Conservation (phyloP, 1,139 yeast species). For the Candida smagusa region DNA sequence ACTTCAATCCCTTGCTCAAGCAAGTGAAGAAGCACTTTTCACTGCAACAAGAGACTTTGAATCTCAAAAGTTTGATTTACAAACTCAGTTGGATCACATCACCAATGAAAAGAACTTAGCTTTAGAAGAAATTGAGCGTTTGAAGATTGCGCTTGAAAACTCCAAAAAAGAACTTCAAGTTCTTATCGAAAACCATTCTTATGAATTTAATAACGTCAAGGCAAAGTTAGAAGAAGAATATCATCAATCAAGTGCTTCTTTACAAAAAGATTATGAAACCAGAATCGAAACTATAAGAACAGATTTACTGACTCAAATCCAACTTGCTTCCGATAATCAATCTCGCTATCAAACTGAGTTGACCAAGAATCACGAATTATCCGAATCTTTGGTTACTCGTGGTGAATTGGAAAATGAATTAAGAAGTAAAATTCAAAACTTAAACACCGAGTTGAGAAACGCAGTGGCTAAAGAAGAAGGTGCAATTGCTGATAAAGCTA, state of each 20-base stretch:
- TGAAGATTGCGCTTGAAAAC: slow-evolving; percentile 1
- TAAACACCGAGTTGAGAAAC: slow-evolving; percentile 26
- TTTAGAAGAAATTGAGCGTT: slow-evolving; percentile 16
- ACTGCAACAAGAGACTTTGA: slow-evolving; percentile 40
- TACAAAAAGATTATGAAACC: slow-evolving; percentile 34
- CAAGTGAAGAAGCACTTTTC: slow-evolving; percentile 40
- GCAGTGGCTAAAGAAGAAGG: slow-evolving; percentile 23
- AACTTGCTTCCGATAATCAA: slow-evolving; percentile 48
- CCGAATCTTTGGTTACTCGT: slow-evolving; percentile 40
- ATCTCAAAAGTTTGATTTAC: slow-evolving; percentile 26
- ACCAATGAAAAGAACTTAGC: slow-evolving; percentile 22
- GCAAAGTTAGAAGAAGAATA: slow-evolving; percentile 19
- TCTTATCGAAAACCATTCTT: slow-evolving; percentile 13
- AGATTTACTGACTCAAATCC: slow-evolving; percentile 53
- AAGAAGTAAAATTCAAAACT: slow-evolving; percentile 30
- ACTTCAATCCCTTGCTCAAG: slow-evolving; percentile 33
- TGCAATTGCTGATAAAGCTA: slow-evolving; percentile 26
- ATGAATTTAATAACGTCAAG: slow-evolving; percentile 22
- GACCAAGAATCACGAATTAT: slow-evolving; percentile 54
- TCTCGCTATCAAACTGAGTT: slow-evolving; percentile 57
- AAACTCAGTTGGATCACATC: slow-evolving; percentile 19
- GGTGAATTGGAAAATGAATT: slow-evolving; percentile 41
- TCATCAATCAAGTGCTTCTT: slow-evolving; percentile 28
- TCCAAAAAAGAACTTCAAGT: slow-evolving; percentile 18
- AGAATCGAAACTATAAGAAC: slow-evolving; percentile 26